These are phyloP conservation scores for Hygrocybe punicea DNA, from an alignment of 768 basidiomycete species.

Conservation along the genomic window DNA sequence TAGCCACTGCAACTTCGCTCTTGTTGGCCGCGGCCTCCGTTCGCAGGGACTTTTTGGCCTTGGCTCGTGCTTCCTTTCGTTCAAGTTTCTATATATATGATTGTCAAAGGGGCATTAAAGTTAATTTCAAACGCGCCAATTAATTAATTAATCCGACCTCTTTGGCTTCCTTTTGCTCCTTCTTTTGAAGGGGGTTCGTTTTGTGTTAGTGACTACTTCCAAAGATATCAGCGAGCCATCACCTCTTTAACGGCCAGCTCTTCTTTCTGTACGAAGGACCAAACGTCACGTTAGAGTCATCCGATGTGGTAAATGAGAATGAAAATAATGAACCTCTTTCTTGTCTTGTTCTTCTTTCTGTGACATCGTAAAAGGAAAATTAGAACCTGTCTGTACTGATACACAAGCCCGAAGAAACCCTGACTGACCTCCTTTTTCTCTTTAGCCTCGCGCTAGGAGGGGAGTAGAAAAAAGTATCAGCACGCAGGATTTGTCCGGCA, in stretches of 20 bases:
- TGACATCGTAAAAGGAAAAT: neutral
- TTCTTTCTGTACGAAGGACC: slow-evolving; percentile 38
- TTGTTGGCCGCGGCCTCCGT: slow-evolving; percentile 39
- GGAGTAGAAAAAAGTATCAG: slow-evolving; percentile 16
- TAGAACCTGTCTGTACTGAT: neutral
- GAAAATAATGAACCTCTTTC: slow-evolving; percentile 15
- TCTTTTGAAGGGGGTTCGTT: slow-evolving; percentile 25
- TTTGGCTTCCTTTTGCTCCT: slow-evolving; percentile 53
- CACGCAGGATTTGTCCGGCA: neutral
- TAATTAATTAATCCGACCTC: too few species aligned
- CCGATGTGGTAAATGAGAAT: neutral
- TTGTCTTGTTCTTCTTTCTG: slow-evolving; percentile 13
- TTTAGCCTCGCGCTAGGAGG: slow-evolving; percentile 66
- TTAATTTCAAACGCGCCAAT: too few species aligned
- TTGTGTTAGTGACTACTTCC: slow-evolving; percentile 10
- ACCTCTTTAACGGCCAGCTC: slow-evolving; percentile 55
- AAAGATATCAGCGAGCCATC: slow-evolving; percentile 15
- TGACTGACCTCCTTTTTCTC: slow-evolving; percentile 61
- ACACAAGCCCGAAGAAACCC: slow-evolving; percentile 8
- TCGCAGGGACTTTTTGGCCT: slow-evolving; percentile 48
- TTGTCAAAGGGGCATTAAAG: too few species aligned
- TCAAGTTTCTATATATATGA: slow-evolving; percentile 47
- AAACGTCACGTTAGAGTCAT: neutral
- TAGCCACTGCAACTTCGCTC: slow-evolving; percentile 35
- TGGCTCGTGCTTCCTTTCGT: slow-evolving; percentile 52